Evolutionary conservation across 1,284 basidiomycete species (phyloP), one percentile per base, ranked within the genome.

Genomic region (Cutaneotrichosporon sp.): DNA sequence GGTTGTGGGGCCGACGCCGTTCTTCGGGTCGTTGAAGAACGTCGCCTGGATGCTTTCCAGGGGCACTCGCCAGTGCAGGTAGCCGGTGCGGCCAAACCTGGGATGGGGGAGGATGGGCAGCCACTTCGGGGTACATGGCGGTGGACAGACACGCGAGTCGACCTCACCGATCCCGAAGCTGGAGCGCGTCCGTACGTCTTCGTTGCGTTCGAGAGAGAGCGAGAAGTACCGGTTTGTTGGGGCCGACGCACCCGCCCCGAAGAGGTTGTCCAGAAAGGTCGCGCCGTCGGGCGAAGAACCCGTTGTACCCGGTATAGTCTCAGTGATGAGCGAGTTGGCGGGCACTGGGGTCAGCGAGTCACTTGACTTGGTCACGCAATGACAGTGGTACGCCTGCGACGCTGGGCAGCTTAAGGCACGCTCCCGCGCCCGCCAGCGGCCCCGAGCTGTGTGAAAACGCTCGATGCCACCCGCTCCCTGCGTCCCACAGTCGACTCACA

Each of bases 181-280:
- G 6, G 75, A 77, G n/a, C 47, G 50, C 5, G 77, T 79, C 8
- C 78, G 69, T 3, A 74, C 69, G 60, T 80, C 79, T 54, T 77
- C 75, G n/a, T 69, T 64, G 2, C 79, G 69, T 36, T 68, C 77
- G 8, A 80, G 67, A 1, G 74, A 69, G 22, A 80, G 67, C 10
- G 75, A 67, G 52, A 80, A 78, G 20, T 77, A 65, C 0, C 78
- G 69, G 20, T 77, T 67, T 2, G 71, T 67, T 0, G 79, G 79
- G 1, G 79, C 79, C 1, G 67, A 72, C 1, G 65, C 36, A 1
- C 79, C 79, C 0, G 71, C 65, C n/a, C 79, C 78, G 56, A 79
- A 80, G 4, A 80, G 56, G 54, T 80, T 80, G 63, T 80, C 79
- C 14, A 80, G 73, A 60, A 79, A 79, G 0, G 77, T 78, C 10